Percentiles rank a stretch among this genome's conserved stretches.
These are phyloP conservation scores for Arthrinium phaeospermum DNA, from an alignment of 2,329 filamentous ascomycete genomes.

Conservation along the genomic window DNA sequence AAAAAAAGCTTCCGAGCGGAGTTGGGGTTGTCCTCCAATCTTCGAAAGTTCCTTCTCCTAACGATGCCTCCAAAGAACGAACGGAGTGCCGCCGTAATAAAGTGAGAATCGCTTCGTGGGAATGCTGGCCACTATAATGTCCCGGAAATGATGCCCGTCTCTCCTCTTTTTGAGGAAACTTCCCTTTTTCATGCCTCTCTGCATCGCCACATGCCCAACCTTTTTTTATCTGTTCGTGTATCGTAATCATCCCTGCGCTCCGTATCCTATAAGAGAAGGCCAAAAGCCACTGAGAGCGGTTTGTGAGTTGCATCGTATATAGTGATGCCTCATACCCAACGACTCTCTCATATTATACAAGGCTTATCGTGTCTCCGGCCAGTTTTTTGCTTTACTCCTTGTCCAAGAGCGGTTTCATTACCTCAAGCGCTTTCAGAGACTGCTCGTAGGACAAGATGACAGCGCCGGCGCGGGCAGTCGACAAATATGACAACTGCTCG, in stretches of 20 bases:
- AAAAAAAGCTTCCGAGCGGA: background rate
- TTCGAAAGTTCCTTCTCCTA: background rate
- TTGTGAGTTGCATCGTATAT: background rate
- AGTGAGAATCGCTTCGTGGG: background rate
- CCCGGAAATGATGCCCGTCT: background rate
- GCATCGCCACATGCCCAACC: background rate
- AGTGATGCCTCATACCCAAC: background rate
- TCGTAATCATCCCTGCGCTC: background rate
- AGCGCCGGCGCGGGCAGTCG: slow-evolving; percentile 85
- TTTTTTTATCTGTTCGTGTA: background rate
- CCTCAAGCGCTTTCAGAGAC: slow-evolving; percentile 73
- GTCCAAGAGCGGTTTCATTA: slow-evolving; percentile 61
- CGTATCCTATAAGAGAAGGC: background rate
- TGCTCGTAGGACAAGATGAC: slow-evolving; percentile 84
- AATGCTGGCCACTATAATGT: background rate
- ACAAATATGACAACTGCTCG: slow-evolving; percentile 88
- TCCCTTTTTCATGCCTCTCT: background rate
- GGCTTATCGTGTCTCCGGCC: background rate
- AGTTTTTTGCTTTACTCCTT: slow-evolving; percentile 33
- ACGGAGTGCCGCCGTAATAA: background rate
- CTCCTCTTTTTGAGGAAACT: background rate
- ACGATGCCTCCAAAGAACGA: background rate
- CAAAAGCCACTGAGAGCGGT: background rate
- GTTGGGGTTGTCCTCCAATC: background rate
- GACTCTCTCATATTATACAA: background rate